phyloP scores from a whole-genome alignment of 164 flowering plant species.

The Malania oleifera region DNA sequence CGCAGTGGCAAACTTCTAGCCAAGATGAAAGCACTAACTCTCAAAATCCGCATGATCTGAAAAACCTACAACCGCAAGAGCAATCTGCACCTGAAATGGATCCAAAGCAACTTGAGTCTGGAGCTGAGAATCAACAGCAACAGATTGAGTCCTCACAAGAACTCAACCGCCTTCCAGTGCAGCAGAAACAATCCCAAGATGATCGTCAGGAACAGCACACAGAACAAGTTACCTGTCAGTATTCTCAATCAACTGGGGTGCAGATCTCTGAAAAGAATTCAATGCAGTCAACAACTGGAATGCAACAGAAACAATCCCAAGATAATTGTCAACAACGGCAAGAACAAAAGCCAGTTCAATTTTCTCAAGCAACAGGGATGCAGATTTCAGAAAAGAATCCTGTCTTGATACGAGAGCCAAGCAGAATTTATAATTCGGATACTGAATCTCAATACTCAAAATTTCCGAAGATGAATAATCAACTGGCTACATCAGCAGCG shows the following conservation, averaged over 20 bases:
- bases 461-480: constrained; percentile 42
- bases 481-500: constrained; percentile 29
- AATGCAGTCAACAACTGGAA: background rate
- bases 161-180: constrained; percentile 17
- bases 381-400: constrained; percentile 38
- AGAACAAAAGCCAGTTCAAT: constrained; percentile 18
- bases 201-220: constrained; percentile 23
- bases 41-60: constrained; percentile 34
- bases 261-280: background rate
- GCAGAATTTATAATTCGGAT: constrained; percentile 25
- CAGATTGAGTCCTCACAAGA: constrained; percentile 31
- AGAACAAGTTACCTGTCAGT: constrained; percentile 16
- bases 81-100: constrained; percentile 32
- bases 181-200: constrained; percentile 31
- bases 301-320: background rate
- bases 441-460: constrained; percentile 40
- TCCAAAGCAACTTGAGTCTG: constrained; percentile 26
- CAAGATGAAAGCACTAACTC: constrained; percentile 32
- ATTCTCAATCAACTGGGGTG: background rate
- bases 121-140: constrained; percentile 35
- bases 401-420: constrained; percentile 27
- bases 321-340: background rate
- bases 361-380: constrained; percentile 31
- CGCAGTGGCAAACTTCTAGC: constrained; percentile 49
- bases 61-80: constrained; percentile 29